Percentiles rank a stretch among this genome's conserved stretches.
Evolutionary conservation across 78 protist species (phyloP).

Genomic region (Dictyostelium brefeldianum): DNA sequence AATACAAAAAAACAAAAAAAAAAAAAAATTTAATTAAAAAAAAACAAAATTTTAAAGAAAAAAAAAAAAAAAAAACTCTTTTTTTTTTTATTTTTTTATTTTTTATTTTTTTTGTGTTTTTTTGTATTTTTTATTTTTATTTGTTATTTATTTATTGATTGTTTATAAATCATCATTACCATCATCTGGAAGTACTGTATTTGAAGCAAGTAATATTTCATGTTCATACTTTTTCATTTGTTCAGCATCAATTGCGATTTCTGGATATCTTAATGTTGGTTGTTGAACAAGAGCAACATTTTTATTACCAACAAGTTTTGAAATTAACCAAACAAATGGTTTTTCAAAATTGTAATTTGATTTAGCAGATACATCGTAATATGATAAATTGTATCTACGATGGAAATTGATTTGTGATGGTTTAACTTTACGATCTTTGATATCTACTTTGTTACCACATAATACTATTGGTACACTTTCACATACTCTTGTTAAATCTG

Average conservation of each 20-base stretch:
- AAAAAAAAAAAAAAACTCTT: no score
- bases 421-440: conserved; percentile 98
- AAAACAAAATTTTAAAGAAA: no score
- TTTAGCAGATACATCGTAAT: conserved; percentile 99
- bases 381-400: conserved; percentile 97
- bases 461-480: conserved; percentile 99
- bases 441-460: conserved; percentile 99
- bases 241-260: conserved; percentile 78
- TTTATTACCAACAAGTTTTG: conserved; percentile 92
- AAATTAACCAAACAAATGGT: conserved; percentile 99
- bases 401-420: conserved; percentile 98
- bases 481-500: conserved; percentile 98
- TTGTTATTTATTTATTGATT: background rate
- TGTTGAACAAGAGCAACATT: conserved; percentile 40
- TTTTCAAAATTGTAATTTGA: conserved; percentile 99
- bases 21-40: no score
- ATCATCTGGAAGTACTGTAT: conserved; percentile 72
- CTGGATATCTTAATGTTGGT: conserved; percentile 83
- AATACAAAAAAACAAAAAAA: no score
- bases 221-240: conserved; percentile 79
- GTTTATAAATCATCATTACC: conserved; percentile 66
- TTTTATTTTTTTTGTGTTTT: no score
- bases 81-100: no score
- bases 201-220: conserved; percentile 85
- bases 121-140: no score